Percentiles rank a stretch among this genome's conserved stretches.
These are phyloP conservation scores for Termitomyces heimii DNA, from an alignment of 768 basidiomycete genomes.

Conservation along the genomic window DNA sequence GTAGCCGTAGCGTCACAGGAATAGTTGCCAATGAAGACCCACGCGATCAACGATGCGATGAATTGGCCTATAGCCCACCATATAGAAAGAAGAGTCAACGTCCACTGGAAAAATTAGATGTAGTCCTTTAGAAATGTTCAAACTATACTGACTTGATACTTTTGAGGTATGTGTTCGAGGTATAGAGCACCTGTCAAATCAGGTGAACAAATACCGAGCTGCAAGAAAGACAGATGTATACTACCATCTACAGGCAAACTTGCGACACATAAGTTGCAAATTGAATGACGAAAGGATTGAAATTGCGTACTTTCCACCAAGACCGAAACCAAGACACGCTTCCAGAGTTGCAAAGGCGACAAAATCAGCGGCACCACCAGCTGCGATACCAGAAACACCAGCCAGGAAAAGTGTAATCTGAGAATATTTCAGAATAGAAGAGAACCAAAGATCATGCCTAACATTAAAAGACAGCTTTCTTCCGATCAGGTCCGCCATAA, in stretches of 20 bases:
- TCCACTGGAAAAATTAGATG: constrained; percentile 29
- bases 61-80: constrained; percentile 52
- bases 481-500: constrained; percentile 43
- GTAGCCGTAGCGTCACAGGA: constrained; percentile 36
- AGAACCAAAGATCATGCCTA: background rate
- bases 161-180: constrained; percentile 37
- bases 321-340: constrained; percentile 42
- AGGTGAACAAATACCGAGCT: background rate
- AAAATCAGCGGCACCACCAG: constrained; percentile 42
- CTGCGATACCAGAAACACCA: constrained; percentile 47
- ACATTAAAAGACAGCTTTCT: constrained; percentile 39
- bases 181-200: constrained; percentile 30
- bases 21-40: constrained; percentile 51
- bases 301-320: constrained; percentile 42
- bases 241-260: constrained; percentile 43
- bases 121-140: background rate
- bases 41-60: constrained; percentile 44
- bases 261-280: constrained; percentile 7
- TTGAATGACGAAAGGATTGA: background rate
- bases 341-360: constrained; percentile 37
- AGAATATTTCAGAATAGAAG: background rate
- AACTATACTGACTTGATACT: constrained; percentile 26
- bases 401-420: constrained; percentile 27
- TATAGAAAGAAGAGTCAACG: constrained; percentile 49
- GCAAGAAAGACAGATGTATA: background rate